Conservation (phyloP, 106 monocot genomes). For the Dendrobium catenatum region DNA sequence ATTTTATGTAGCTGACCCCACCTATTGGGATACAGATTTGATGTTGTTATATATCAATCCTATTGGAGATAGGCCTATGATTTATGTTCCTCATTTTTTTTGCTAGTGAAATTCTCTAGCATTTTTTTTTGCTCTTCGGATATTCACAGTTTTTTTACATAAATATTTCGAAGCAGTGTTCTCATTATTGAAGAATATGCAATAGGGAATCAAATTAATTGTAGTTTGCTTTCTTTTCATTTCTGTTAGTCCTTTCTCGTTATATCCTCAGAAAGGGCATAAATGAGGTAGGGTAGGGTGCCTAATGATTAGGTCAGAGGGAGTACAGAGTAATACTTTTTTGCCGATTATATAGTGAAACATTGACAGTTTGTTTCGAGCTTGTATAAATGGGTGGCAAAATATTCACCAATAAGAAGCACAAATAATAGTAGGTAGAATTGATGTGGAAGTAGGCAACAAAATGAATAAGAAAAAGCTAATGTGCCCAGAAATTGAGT, state of each 20-base stretch:
- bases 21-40: too few relatives aligned
- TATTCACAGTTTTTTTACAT: neutral
- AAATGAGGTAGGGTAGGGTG: neutral
- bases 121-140: neutral
- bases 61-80: neutral
- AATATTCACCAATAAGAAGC: neutral
- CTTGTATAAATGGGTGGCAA: neutral
- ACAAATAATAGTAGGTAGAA: neutral
- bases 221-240: neutral
- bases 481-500: neutral
- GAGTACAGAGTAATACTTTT: neutral
- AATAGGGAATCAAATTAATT: neutral
- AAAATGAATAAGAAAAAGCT: neutral
- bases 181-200: neutral
- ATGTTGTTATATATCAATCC: neutral
- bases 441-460: neutral
- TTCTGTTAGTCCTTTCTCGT: neutral
- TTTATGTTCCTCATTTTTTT: neutral
- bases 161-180: neutral
- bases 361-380: too few relatives aligned
- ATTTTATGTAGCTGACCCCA: too few relatives aligned
- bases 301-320: neutral
- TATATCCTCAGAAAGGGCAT: neutral
- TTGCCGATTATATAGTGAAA: too few relatives aligned
- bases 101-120: neutral